phyloP scores from a whole-genome alignment of 2,329 filamentous ascomycete species.

The Botrytis elliptica region DNA sequence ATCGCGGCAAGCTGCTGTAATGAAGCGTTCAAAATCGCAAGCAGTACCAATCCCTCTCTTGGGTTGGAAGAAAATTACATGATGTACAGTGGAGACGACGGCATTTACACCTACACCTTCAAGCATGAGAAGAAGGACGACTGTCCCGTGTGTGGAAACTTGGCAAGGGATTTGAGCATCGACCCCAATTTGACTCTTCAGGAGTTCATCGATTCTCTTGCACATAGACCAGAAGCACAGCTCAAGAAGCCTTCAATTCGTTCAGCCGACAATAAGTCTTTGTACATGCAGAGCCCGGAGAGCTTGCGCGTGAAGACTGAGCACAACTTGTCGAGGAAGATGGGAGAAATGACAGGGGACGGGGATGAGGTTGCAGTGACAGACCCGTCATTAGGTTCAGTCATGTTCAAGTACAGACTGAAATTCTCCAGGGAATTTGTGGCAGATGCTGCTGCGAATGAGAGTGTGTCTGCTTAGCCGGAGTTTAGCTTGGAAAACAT shows the following conservation, averaged over 20 bases:
- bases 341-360: conserved; percentile 72
- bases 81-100: conserved; percentile 98
- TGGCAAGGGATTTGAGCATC: conserved; percentile 72
- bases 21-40: conserved; percentile 93
- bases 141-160: conserved; percentile 88
- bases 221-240: conserved; percentile 81
- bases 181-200: conserved; percentile 71
- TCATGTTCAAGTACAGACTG: conserved; percentile 39
- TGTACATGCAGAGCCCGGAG: conserved; percentile 86
- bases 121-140: conserved; percentile 91
- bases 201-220: conserved; percentile 82
- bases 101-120: conserved; percentile 97
- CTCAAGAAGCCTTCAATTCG: conserved; percentile 90
- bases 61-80: conserved; percentile 87
- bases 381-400: conserved; percentile 74
- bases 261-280: conserved; percentile 74
- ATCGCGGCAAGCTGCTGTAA: conserved; percentile 95
- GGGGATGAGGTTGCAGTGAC: conserved; percentile 91
- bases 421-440: conserved; percentile 32
- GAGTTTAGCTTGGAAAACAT: background rate
- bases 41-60: conserved; percentile 75
- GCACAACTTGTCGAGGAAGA: conserved; percentile 75
- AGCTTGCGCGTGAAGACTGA: conserved; percentile 81
- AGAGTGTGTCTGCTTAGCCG: background rate
- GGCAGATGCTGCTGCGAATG: background rate